Percentiles rank a stretch among this genome's conserved stretches.
These are phyloP conservation scores for Xylariaceae sp. DNA, from an alignment of 2,329 filamentous ascomycete genomes.

Conservation along the genomic window DNA sequence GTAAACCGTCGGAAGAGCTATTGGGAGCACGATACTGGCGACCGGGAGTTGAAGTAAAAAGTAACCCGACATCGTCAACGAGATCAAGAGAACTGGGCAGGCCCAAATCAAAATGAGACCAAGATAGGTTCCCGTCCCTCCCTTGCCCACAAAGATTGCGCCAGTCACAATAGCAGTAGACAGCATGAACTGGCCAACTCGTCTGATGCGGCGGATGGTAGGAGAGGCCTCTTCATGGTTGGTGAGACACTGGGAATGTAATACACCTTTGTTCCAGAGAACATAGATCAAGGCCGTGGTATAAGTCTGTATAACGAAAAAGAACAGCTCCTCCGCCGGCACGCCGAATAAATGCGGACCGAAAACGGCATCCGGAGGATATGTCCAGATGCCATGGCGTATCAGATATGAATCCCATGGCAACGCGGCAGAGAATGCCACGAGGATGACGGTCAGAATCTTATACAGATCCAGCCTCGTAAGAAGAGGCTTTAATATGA, in stretches of 20 bases:
- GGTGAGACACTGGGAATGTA: constrained; percentile 42
- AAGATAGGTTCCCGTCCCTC: constrained; percentile 56
- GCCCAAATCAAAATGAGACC: constrained; percentile 68
- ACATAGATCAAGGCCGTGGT: constrained; percentile 65
- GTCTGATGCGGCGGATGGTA: constrained; percentile 30
- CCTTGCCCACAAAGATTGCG: constrained; percentile 39
- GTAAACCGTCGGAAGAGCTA: constrained; percentile 60
- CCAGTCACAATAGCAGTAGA: constrained; percentile 41
- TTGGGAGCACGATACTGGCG: constrained; percentile 53
- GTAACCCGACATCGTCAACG: constrained; percentile 59
- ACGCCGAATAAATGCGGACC: constrained; percentile 60
- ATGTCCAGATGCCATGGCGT: constrained; percentile 62
- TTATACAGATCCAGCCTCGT: constrained; percentile 59
- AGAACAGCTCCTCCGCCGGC: constrained; percentile 68
- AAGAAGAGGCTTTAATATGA: constrained; percentile 56
- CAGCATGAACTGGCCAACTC: constrained; percentile 47
- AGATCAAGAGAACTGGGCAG: constrained; percentile 57
- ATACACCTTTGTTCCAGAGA: constrained; percentile 58
- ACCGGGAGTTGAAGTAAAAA: constrained; percentile 57
- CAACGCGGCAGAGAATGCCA: constrained; percentile 63
- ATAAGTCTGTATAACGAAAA: constrained; percentile 73
- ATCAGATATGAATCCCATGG: constrained; percentile 77
- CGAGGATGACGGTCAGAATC: constrained; percentile 52
- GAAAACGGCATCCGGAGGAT: constrained; percentile 59
- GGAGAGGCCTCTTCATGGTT: constrained; percentile 28